phyloP scores from a whole-genome alignment of 768 basidiomycete genomes.

The Wakefieldia striispora region DNA sequence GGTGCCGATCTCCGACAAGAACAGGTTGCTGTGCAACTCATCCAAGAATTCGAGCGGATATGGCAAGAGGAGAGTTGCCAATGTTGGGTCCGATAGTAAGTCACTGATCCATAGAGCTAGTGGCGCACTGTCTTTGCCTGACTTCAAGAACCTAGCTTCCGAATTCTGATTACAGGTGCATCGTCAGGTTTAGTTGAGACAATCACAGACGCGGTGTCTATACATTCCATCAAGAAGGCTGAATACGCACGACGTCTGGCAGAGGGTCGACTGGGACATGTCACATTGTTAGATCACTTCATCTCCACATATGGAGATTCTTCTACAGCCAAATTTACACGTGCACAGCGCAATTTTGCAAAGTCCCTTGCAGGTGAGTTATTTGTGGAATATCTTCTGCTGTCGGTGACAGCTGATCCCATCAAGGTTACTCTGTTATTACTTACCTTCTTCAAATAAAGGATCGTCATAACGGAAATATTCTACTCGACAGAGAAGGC shows the following conservation, averaged over 20 bases:
- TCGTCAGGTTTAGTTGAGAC: constrained; percentile 95
- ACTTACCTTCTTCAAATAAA: constrained; percentile 98
- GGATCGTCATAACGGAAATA: constrained; percentile 98
- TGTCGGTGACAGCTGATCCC: neutral
- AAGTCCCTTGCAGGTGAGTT: constrained; percentile 78
- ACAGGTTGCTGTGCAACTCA: constrained; percentile 93
- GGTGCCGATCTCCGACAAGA: constrained; percentile 96
- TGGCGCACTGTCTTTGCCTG: neutral
- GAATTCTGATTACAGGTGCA: constrained; percentile 92
- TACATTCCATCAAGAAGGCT: constrained; percentile 99
- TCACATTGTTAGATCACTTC: constrained; percentile 91
- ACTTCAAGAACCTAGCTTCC: constrained; percentile 61
- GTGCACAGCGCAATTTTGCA: constrained; percentile 93
- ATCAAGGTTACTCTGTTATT: constrained; percentile 83
- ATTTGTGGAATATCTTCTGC: neutral
- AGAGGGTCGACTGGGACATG: constrained; percentile 78
- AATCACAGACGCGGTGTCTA: constrained; percentile 96
- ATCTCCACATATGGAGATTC: constrained; percentile 86
- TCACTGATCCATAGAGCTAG: constrained; percentile 6
- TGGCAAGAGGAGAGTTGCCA: constrained; percentile 92
- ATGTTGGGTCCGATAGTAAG: constrained; percentile 93
- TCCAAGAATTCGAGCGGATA: constrained; percentile 88
- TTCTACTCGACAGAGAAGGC: constrained; percentile 91
- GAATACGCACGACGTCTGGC: constrained; percentile 90
- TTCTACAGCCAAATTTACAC: constrained; percentile 78